phyloP scores from a whole-genome alignment of 108 stramenopile genomes.

The Fragilaria radians region DNA sequence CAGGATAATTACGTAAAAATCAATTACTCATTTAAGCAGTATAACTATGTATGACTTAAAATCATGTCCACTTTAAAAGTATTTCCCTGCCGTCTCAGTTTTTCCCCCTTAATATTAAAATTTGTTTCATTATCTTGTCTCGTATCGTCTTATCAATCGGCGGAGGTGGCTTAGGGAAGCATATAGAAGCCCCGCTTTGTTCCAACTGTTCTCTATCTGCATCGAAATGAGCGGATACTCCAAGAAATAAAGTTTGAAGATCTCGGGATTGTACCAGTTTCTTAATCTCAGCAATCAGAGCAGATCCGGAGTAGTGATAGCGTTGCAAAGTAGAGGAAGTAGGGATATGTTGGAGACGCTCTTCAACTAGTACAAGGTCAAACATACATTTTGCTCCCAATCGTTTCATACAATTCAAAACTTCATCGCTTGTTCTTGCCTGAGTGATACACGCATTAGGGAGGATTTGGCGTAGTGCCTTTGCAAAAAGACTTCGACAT shows the following conservation, averaged over 20 bases:
- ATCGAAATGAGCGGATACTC: conserved; percentile 35
- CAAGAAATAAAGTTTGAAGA: conserved; percentile 43
- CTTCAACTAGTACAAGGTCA: conserved; percentile 62
- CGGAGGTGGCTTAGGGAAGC: conserved; percentile 70
- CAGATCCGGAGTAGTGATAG: not conserved
- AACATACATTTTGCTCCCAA: conserved; percentile 21
- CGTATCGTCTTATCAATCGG: conserved; percentile 33
- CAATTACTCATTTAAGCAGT: no score
- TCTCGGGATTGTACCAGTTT: not conserved
- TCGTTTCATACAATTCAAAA: conserved; percentile 22
- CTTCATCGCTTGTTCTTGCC: conserved; percentile 40
- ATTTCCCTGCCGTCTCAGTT: conserved; percentile 2
- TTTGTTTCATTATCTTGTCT: conserved; percentile 28
- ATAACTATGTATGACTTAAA: no score
- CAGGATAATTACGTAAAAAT: no score
- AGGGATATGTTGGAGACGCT: conserved; percentile 29
- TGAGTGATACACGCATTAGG: conserved; percentile 44
- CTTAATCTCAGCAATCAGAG: conserved; percentile 6
- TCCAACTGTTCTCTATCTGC: conserved; percentile 32
- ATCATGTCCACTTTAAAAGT: not conserved
- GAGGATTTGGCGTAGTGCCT: conserved; percentile 38
- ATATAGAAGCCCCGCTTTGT: conserved; percentile 42
- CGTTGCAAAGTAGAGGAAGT: not conserved
- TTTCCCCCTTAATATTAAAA: conserved; percentile 35
- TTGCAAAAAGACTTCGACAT: conserved; percentile 45